Evolutionary conservation across 352 stramenopile genomes (phyloP), one percentile per base, ranked within the genome.

Genomic region (Globisporangium cederbergense): DNA sequence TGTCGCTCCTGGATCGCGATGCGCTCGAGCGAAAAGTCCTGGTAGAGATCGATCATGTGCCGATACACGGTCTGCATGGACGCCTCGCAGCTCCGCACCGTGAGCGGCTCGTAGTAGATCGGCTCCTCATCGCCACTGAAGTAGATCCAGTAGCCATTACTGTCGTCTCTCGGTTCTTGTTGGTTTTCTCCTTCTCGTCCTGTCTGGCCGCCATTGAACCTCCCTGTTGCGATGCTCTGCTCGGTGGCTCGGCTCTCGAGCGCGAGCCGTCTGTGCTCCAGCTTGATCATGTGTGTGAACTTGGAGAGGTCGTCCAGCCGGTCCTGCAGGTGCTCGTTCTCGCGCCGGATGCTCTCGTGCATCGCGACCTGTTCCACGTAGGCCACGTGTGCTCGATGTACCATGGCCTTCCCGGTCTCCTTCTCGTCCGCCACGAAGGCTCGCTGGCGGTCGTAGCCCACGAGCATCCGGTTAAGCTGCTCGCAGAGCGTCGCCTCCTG

Each of bases 21-120:
- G 20, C 68, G 73, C 7, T 63, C 65, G 36, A 74, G 68, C 52
- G 60, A 67, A 25, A 77, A 80, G 40, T 73, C 62, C 40, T 72
- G 51, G 57, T 76, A 74, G 43, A 80, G 38, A 28, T 58, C 65
- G 11, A 80, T 64, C 68, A 77, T 76, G 38, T 68, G 73, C 42
- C 71, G 68, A 60, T 61, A 80, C 38, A 80, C 73, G 11, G 64
- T 38, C 14, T 60, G 71, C 62, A 71, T 70, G 46, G 70, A 30
- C 3, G 76, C 58, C 58, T 68, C 60, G 36, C 73, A 80, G 43
- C 69, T 65, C n/a, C 55, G 13, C 58, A 71, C 62, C 1, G 65
- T 62, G 13, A 76, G 59, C 9, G 68, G 68, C n/a, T 74, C 71
- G 49, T 70, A 79, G 57, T 76, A 79, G 28, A 79, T 65, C n/a